Base-by-base conservation (phyloP, 805 yeast species). In the Clavispora vitiphila region DNA sequence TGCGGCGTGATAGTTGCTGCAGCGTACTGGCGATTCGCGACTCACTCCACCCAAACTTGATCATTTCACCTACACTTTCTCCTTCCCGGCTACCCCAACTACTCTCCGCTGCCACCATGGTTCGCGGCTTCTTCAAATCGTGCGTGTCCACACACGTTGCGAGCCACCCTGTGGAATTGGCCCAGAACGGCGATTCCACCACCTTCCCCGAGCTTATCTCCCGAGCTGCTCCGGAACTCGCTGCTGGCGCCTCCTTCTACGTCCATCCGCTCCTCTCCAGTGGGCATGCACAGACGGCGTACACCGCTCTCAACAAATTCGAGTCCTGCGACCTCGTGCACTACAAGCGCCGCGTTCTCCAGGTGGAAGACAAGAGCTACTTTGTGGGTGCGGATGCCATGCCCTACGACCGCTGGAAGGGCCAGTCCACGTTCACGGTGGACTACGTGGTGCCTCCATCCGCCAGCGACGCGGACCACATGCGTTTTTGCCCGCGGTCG, bases 231-330 rank as follows among this genome's bases (percentile, higher is more conserved):
- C 78, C 80, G 0, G 72, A 71, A 40, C 58, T 75, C 31, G 15
- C 43, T 6, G 41, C 47, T 19, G 67, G 67, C 5, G 59, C 66
- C 40, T 59, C 60, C n/a, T 72, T 59, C 51, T 59, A 54, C 52
- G 60, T 75, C 37, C 69, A 72, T 46, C 81, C 81, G 3, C 56
- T 67, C 11, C 57, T 77, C 5, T 60, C 72, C 39, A 68, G 69
- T 34, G 81, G 81, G 20, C 71, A 72, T 35, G 48, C 71, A 18
- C 81, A 77, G 55, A 73, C 78, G 3, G 64, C 77, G 12, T 76
- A 72, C 49, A 60, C 75, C 2, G 72, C 74, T 1, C 50, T 72
- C 29, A 67, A 67, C 35, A 70, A 72, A 48, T 72, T 65, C 42
- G 70, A 71, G 7, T 47, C 61, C 23, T 51, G 54, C 14, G 76